These are phyloP conservation scores for Phaeomoniella chlamydospora DNA, from an alignment of 2,329 filamentous ascomycete species.

Conservation along the genomic window DNA sequence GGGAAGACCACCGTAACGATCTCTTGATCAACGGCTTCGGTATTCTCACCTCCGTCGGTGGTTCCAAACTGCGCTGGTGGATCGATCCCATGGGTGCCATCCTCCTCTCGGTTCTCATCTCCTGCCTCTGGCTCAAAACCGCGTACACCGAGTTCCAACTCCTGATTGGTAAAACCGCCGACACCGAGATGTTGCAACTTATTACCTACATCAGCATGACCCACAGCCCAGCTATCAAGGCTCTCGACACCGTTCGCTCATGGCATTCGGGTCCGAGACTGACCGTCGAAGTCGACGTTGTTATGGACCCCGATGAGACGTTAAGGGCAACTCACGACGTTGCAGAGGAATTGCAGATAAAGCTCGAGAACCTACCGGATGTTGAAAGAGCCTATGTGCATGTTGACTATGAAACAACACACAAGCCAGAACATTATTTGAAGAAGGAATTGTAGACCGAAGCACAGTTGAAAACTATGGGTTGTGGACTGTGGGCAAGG, in stretches of 20 bases:
- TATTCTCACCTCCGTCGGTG: slow-evolving; percentile 82
- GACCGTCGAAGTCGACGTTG: slow-evolving; percentile 90
- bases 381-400: slow-evolving; percentile 93
- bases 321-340: slow-evolving; percentile 78
- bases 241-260: slow-evolving; percentile 88
- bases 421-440: slow-evolving; percentile 73
- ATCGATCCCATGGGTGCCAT: slow-evolving; percentile 88
- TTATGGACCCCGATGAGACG: slow-evolving; percentile 66
- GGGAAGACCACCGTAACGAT: slow-evolving; percentile 96
- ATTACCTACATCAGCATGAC: slow-evolving; percentile 96
- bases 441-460: slow-evolving; percentile 50
- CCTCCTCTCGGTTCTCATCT: slow-evolving; percentile 64
- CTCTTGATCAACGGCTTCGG: slow-evolving; percentile 92
- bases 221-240: slow-evolving; percentile 62
- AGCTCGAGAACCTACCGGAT: slow-evolving; percentile 81
- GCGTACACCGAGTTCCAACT: slow-evolving; percentile 82
- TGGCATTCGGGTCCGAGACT: slow-evolving; percentile 82
- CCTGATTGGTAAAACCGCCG: slow-evolving; percentile 76
- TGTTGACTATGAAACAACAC: slow-evolving; percentile 91
- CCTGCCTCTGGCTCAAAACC: slow-evolving; percentile 67
- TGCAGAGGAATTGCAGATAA: slow-evolving; percentile 85
- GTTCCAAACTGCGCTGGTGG: slow-evolving; percentile 83
- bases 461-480: no score
- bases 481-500: no score
- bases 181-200: slow-evolving; percentile 74